Base-by-base conservation (phyloP, 1,284 basidiomycete genomes). In the Leccinum insolens region DNA sequence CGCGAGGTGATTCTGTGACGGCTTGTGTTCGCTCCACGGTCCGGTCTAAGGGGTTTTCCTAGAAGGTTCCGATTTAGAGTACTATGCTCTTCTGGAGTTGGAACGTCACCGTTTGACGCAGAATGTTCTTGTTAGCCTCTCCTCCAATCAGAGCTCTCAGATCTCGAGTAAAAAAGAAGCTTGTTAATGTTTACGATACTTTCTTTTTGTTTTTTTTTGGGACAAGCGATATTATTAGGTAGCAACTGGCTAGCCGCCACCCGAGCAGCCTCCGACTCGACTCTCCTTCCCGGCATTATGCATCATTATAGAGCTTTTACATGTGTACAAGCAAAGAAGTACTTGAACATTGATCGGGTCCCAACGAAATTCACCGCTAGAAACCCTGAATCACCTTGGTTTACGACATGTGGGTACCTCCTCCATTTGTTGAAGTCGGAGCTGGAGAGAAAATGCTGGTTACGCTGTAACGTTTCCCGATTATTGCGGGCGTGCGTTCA, bases 51-150 rank as follows among this genome's bases (percentile, higher is more conserved):
- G 37, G 39, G 14, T 95, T 95, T 78, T 91, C 94, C 1, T 90
- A 84, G 70, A 95, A 94, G 76, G 90, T 94, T 0, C 90, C 92
- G 0, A 81, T 75, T 70, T 95, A 91, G 75, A 86, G 17, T 1
- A 34, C 34, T 17, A 15, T 34, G 34, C 11, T 34, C 34, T 34
- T 34, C 37, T 39, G 11, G 37, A 39, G 37, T 39, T 41, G 15
- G 15, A 7, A 41, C 39, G 39, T 41, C 41, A 17, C 15, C 41
- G 41, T 41, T 41, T 41, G 41, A 41, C 41, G 41, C 7, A 41
- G 11, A 34, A 34, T 11, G 34, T 41, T 8, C 15, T 41, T 17
- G 41, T 41, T 41, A 7, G 41, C 41, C 15, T 3, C 41, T 41
- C 41, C 15, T 41, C 41, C 41, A 41, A 41, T 41, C 41, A 41